Percentiles rank a stretch among this genome's conserved stretches.
Conservation (phyloP, 805 yeast genomes). For the Candida nemodendra region DNA sequence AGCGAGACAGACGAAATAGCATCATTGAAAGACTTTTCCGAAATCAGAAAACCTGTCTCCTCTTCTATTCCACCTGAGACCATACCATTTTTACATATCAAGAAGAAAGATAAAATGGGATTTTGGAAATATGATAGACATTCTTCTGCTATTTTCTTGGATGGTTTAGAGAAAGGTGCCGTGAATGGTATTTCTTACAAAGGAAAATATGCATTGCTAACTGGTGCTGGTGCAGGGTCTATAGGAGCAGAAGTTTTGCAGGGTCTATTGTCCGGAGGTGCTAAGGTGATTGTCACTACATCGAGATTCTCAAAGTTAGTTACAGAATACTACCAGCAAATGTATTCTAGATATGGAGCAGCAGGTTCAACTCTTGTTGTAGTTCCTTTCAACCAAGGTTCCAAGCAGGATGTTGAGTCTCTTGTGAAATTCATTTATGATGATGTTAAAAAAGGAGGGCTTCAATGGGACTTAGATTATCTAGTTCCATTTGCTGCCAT, state of each 20-base stretch:
- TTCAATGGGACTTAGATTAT: slow-evolving; percentile 97
- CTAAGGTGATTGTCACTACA: slow-evolving; percentile 93
- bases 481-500: slow-evolving; percentile 98
- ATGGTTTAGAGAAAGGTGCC: slow-evolving; percentile 91
- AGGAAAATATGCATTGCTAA: slow-evolving; percentile 83
- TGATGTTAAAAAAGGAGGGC: slow-evolving; percentile 80
- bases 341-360: slow-evolving; percentile 92
- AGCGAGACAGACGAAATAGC: slow-evolving; percentile 75
- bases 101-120: slow-evolving; percentile 69
- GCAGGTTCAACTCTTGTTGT: slow-evolving; percentile 89
- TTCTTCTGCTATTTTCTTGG: slow-evolving; percentile 75
- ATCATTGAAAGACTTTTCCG: slow-evolving; percentile 70
- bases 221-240: slow-evolving; percentile 99
- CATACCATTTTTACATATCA: slow-evolving; percentile 91
- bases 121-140: slow-evolving; percentile 82
- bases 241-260: slow-evolving; percentile 96
- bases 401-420: slow-evolving; percentile 88
- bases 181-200: slow-evolving; percentile 89
- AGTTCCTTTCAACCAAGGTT: slow-evolving; percentile 98
- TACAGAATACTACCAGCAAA: slow-evolving; percentile 91
- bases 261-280: slow-evolving; percentile 97
- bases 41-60: slow-evolving; percentile 72
- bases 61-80: slow-evolving; percentile 75
- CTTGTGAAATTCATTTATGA: slow-evolving; percentile 83
- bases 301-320: slow-evolving; percentile 92